A percentile compares a stretch with the other conserved stretches of the same genome.
These are phyloP conservation scores for Geotrichum carabidarum DNA, from an alignment of 1,139 yeast species.

Conservation along the genomic window DNA sequence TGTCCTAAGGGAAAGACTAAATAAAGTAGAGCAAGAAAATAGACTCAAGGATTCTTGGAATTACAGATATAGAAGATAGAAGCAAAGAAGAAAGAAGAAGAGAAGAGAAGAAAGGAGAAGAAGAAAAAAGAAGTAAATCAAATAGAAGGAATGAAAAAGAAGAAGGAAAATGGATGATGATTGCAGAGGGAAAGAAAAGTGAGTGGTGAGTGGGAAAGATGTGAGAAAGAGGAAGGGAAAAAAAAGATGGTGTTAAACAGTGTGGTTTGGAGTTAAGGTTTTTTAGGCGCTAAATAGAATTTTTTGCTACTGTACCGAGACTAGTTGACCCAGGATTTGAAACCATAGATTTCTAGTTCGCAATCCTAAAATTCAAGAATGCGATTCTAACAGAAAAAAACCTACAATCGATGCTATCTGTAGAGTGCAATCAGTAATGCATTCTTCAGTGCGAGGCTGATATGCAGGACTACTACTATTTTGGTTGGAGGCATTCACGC, in stretches of 20 bases:
- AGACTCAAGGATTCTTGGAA: not conserved
- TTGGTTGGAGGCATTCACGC: no score
- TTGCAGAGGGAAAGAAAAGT: not conserved
- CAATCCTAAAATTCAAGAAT: no score
- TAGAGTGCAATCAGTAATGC: no score
- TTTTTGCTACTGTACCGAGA: no score
- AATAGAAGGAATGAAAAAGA: not conserved
- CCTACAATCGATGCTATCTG: no score
- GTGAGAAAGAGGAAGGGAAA: not conserved
- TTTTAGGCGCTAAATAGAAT: not conserved
- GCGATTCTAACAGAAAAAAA: no score
- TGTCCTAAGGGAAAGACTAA: slow-evolving; percentile 6
- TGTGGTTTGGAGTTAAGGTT: not conserved
- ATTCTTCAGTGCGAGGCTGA: no score
- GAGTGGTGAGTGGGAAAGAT: not conserved
- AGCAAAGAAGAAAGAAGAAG: slow-evolving; percentile 2
- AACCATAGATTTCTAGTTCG: no score
- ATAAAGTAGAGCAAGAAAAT: not conserved
- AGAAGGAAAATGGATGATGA: slow-evolving; percentile 1
- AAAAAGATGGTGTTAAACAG: not conserved
- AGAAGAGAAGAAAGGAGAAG: slow-evolving; percentile 1
- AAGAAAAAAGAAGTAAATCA: not conserved
- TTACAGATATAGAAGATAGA: not conserved
- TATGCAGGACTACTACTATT: no score
- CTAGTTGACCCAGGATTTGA: no score